Conservation (phyloP, 768 basidiomycete species). For the Mycena metata region DNA sequence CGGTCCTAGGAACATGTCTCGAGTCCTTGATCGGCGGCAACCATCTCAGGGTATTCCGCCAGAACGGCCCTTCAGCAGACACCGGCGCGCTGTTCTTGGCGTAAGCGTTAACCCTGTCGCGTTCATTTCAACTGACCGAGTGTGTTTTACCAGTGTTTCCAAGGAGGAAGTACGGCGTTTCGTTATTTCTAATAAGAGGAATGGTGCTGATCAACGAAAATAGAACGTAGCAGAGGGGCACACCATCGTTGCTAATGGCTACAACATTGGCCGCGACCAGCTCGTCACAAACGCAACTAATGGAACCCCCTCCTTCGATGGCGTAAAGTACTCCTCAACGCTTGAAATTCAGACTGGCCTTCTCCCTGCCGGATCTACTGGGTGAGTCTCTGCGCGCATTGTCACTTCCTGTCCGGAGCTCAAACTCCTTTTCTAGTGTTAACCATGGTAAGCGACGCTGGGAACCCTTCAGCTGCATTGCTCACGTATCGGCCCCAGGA, state of each 20-base stretch:
- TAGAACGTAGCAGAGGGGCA: slow-evolving; percentile 55
- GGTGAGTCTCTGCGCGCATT: slow-evolving; percentile 45
- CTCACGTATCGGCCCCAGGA: slow-evolving; percentile 47
- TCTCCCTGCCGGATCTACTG: slow-evolving; percentile 62
- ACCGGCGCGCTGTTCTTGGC: slow-evolving; percentile 72
- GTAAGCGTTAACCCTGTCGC: slow-evolving; percentile 48
- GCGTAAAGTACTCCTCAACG: slow-evolving; percentile 62
- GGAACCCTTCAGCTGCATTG: neutral
- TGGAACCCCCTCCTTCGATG: slow-evolving; percentile 54
- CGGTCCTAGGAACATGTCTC: slow-evolving; percentile 74
- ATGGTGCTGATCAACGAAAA: neutral
- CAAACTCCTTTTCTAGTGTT: slow-evolving; percentile 41
- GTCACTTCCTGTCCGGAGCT: neutral
- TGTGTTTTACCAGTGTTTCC: slow-evolving; percentile 53
- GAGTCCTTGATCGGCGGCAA: slow-evolving; percentile 86
- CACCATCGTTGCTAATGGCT: slow-evolving; percentile 61
- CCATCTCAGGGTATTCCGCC: slow-evolving; percentile 75
- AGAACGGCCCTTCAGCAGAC: slow-evolving; percentile 65
- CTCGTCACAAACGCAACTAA: slow-evolving; percentile 30
- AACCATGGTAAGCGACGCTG: slow-evolving; percentile 47
- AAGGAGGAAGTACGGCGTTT: slow-evolving; percentile 50
- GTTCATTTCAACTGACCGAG: neutral
- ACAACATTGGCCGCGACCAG: slow-evolving; percentile 53
- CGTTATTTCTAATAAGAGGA: neutral
- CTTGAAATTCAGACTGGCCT: slow-evolving; percentile 66